These are phyloP conservation scores for Teunomyces barrocoloradensis DNA, from an alignment of 805 yeast species.

Conservation along the genomic window DNA sequence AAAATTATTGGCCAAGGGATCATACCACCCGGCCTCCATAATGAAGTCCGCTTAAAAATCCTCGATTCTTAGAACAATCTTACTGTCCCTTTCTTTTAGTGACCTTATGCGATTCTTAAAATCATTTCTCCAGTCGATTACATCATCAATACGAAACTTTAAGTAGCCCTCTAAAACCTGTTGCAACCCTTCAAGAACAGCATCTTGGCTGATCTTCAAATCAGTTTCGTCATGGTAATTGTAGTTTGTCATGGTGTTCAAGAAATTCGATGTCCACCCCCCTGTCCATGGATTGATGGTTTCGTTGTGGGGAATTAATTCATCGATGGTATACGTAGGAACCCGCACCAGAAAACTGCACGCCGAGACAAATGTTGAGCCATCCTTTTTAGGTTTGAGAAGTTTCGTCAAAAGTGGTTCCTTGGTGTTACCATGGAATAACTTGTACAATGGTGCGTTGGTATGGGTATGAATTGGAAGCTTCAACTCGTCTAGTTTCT, in stretches of 20 bases:
- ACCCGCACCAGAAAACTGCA: constrained; percentile 28
- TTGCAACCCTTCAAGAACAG: constrained; percentile 35
- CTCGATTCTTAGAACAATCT: constrained; percentile 36
- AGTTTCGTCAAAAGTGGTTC: constrained; percentile 35
- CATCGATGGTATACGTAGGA: constrained; percentile 37
- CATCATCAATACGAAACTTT: constrained; percentile 29
- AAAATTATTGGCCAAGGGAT: too few relatives aligned
- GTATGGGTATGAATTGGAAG: constrained; percentile 26
- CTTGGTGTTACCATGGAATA: constrained; percentile 26
- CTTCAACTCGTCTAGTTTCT: constrained; percentile 26
- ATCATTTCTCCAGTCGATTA: constrained; percentile 38
- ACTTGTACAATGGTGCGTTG: constrained; percentile 13
- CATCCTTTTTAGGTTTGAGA: constrained; percentile 35
- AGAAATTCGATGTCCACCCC: constrained; percentile 32
- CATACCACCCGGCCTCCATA: background rate
- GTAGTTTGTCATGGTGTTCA: constrained; percentile 29
- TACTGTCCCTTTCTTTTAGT: constrained; percentile 30
- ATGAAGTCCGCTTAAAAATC: constrained; percentile 21
- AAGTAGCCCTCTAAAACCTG: constrained; percentile 25
- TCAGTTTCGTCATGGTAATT: constrained; percentile 35
- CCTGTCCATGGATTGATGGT: constrained; percentile 34
- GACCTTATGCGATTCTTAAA: constrained; percentile 25
- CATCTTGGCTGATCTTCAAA: constrained; percentile 22
- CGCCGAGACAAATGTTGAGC: constrained; percentile 33
- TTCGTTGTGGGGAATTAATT: constrained; percentile 19